Percentiles rank a stretch among this genome's conserved stretches.
Conservation (phyloP, 2,329 filamentous ascomycete species). For the Coniella lustricola region DNA sequence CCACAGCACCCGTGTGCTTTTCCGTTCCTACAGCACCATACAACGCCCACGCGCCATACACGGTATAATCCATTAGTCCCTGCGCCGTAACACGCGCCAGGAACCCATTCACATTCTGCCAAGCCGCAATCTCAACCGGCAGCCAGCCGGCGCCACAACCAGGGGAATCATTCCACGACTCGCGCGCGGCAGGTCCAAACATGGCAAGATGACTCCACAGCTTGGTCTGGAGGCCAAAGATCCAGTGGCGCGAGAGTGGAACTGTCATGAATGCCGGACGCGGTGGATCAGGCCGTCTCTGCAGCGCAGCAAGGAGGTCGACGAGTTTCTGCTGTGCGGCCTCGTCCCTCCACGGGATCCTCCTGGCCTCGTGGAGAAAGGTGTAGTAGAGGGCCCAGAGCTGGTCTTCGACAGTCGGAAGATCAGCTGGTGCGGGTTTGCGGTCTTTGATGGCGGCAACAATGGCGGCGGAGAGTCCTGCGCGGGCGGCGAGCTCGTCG, state of each 20-base stretch:
- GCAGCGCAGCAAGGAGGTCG: constrained; percentile 11
- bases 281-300: constrained; percentile 15
- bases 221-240: background rate
- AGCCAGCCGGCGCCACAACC: constrained; percentile 17
- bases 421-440: background rate
- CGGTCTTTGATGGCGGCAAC: background rate
- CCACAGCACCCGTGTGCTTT: too few relatives aligned
- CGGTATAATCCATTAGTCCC: background rate
- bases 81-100: constrained; percentile 13
- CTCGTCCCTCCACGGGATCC: constrained; percentile 14
- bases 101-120: constrained; percentile 17
- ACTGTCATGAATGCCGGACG: constrained; percentile 3
- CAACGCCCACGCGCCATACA: constrained; percentile 7
- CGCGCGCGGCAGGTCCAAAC: constrained; percentile 13
- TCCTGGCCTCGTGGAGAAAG: constrained; percentile 18
- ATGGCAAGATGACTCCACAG: background rate
- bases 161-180: constrained; percentile 17
- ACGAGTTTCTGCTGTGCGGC: constrained; percentile 14
- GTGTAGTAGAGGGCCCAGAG: constrained; percentile 19
- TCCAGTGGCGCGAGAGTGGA: background rate
- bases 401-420: constrained; percentile 6
- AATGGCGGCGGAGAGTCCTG: too few relatives aligned
- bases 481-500: too few relatives aligned
- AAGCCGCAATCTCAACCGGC: constrained; percentile 13
- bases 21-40: background rate